Evolutionary conservation across 2,329 filamentous ascomycete species (phyloP), one percentile per base, ranked within the genome.

Genomic region (Cylindrodendrum hubeiense): DNA sequence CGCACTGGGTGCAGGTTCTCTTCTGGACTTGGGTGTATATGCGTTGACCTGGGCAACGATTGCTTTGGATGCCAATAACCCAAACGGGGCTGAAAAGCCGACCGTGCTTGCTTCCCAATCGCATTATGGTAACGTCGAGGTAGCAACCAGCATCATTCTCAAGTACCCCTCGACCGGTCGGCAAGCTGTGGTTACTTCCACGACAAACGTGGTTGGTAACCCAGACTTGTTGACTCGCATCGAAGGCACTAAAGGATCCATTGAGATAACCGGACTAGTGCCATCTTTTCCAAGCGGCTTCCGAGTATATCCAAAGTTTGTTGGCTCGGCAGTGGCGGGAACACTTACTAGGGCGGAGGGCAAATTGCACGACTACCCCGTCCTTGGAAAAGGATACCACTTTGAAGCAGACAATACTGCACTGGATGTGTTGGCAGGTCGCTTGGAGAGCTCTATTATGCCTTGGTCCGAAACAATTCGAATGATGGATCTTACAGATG

Each of bases 11-110:
- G 82, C 81, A 3, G 82, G 82, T 0, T 78, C 74, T 2, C 67
- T 84, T 24, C 75, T 84, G 1, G 82, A 84, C 49, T 79, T 83
- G 19, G 81, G 82, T 3, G 79, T 84, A n/a, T 84, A 84, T 71
- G 74, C 74, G 15, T 65, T 84, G 24, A 82, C 79, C 0, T 84
- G 80, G 81, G 78, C 75, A 1, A 66, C 82, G 3, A 47, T 81
- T 6, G 73, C 72, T 2, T 68, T 82, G 3, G 80, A 81, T 24
- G 37, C 70, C 4, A 69, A 70, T 4, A 60, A 76, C 2, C 75
- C 76, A 0, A 72, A 74, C 0, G 67, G 77, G 4, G 68, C 69
- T 0, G 67, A 75, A 26, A 61, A 55, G 44, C 79, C 78, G 2
- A 82, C 72, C 71, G 80, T 80, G 70, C 74, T 71, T 30, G 80